Conservation (phyloP, 1,284 basidiomycete genomes). For the Schizopora paradoxa region DNA sequence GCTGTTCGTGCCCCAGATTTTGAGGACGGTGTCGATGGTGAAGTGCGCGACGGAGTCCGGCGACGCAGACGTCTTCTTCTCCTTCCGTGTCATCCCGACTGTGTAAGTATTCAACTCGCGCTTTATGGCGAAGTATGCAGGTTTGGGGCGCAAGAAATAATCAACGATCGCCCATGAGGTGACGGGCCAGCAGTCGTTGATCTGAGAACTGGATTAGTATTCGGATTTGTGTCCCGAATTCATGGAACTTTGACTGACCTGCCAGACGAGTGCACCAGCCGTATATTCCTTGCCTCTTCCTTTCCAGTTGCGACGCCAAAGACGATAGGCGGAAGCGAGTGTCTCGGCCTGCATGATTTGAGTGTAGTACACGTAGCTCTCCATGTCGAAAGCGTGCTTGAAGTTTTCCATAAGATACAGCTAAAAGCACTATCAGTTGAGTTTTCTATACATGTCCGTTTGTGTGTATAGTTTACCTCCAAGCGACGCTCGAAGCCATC, state of each 20-base stretch:
- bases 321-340: slow-evolving; percentile 65
- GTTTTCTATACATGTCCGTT: slow-evolving; percentile 11
- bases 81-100: slow-evolving; percentile 78
- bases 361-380: slow-evolving; percentile 78
- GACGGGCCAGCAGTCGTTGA: slow-evolving; percentile 81
- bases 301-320: slow-evolving; percentile 75
- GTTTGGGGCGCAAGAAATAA: slow-evolving; percentile 74
- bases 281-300: slow-evolving; percentile 68
- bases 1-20: slow-evolving; percentile 84
- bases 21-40: slow-evolving; percentile 58
- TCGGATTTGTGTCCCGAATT: background rate
- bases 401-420: slow-evolving; percentile 88
- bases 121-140: slow-evolving; percentile 65
- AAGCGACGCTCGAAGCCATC: slow-evolving; percentile 81
- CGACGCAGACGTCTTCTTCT: slow-evolving; percentile 53
- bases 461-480: slow-evolving; percentile 44
- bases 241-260: slow-evolving; percentile 37
- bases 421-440: slow-evolving; percentile 30
- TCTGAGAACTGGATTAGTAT: slow-evolving; percentile 32
- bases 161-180: slow-evolving; percentile 78
- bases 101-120: slow-evolving; percentile 69
- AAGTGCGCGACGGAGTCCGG: slow-evolving; percentile 59
- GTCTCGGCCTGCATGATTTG: slow-evolving; percentile 83
- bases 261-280: slow-evolving; percentile 78
- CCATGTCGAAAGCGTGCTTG: slow-evolving; percentile 83